Percentiles rank a stretch among this genome's conserved stretches.
Evolutionary conservation across 345 rosid genomes (phyloP).

Genomic region (Eutrema heterophyllum): DNA sequence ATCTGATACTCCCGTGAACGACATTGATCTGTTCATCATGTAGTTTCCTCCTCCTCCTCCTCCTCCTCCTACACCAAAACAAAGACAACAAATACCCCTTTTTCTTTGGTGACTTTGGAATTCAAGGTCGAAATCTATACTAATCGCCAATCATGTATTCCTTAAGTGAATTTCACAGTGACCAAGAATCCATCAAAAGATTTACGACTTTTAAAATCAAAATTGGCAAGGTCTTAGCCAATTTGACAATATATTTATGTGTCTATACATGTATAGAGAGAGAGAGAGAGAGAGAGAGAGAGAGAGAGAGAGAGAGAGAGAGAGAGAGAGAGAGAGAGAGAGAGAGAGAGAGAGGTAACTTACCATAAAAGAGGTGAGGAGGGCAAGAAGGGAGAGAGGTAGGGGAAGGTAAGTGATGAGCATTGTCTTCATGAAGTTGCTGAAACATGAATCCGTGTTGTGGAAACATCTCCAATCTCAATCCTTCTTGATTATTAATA

Average conservation of each 20-base stretch:
- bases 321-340: not conserved
- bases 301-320: not conserved
- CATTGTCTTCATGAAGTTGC: conserved; percentile 53
- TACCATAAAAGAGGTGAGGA: conserved; percentile 72
- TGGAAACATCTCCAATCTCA: conserved; percentile 56
- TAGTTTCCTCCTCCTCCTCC: conserved; percentile 44
- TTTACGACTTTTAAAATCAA: not conserved
- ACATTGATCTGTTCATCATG: conserved; percentile 80
- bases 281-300: not conserved
- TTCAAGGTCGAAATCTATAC: not conserved
- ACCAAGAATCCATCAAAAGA: not conserved
- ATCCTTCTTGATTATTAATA: conserved; percentile 19
- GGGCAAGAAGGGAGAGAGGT: conserved; percentile 61
- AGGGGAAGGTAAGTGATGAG: conserved; percentile 56
- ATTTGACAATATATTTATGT: not conserved
- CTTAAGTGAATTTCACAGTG: not conserved
- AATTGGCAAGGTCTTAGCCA: not conserved
- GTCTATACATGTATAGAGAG: not conserved
- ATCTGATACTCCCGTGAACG: conserved; percentile 50
- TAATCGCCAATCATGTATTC: not conserved
- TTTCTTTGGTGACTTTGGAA: not conserved
- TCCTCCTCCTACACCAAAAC: conserved; percentile 5
- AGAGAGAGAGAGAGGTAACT: not conserved
- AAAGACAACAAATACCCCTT: not conserved
- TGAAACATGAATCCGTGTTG: conserved; percentile 67